phyloP scores from a whole-genome alignment of 345 rosid species.

The Barbarea vulgaris region DNA sequence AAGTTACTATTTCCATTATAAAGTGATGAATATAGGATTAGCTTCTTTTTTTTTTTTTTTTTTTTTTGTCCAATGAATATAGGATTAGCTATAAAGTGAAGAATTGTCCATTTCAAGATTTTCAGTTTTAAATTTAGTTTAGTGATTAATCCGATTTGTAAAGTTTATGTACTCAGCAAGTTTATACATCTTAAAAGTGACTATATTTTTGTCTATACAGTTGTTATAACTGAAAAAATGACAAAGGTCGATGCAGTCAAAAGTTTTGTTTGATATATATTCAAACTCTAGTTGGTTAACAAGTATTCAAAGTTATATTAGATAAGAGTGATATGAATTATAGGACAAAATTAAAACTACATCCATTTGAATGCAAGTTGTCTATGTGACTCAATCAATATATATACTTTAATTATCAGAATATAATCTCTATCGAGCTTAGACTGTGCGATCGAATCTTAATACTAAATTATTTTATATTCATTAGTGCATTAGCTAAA shows the following conservation, averaged over 20 bases:
- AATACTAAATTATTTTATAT: not conserved
- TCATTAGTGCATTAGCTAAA: constrained; percentile 14
- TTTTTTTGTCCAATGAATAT: too few species aligned
- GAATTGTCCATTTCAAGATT: not conserved
- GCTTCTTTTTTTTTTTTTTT: too few species aligned
- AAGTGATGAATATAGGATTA: too few species aligned
- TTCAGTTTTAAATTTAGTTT: not conserved
- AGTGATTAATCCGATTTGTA: not conserved
- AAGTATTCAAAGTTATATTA: constrained; percentile 18
- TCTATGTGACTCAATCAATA: constrained; percentile 21
- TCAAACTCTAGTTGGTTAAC: constrained; percentile 8
- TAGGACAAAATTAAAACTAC: not conserved
- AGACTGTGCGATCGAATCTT: constrained; percentile 25
- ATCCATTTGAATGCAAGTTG: constrained; percentile 19
- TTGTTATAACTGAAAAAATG: not conserved
- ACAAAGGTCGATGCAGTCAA: not conserved
- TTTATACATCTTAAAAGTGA: not conserved
- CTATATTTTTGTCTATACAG: not conserved
- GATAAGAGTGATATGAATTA: too few species aligned
- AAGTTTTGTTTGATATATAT: not conserved
- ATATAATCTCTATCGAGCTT: constrained; percentile 29
- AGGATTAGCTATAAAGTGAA: not conserved
- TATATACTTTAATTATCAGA: constrained; percentile 1
- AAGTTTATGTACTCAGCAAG: not conserved
- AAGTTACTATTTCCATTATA: too few species aligned